These are phyloP conservation scores for Ophiorrhiza pumila DNA, from an alignment of 257 asterid genomes.

Conservation along the genomic window DNA sequence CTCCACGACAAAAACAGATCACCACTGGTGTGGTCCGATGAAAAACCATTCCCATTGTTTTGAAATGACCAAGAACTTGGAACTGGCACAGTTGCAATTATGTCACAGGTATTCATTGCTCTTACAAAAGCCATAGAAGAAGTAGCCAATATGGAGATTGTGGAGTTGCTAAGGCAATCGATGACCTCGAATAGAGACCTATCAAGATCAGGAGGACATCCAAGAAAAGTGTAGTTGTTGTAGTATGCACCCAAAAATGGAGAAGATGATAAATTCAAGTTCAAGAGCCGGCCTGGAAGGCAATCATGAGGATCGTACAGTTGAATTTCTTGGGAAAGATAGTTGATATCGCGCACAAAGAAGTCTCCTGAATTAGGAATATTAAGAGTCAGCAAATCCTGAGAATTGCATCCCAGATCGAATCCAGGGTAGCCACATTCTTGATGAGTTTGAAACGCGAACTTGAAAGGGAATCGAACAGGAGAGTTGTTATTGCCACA, in stretches of 20 bases:
- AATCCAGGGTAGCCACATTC: too few relatives aligned
- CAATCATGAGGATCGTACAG: constrained; percentile 52
- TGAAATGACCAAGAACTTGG: constrained; percentile 37
- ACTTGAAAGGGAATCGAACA: too few relatives aligned
- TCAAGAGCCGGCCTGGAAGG: constrained; percentile 48
- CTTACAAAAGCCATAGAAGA: constrained; percentile 24
- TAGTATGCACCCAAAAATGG: constrained; percentile 39
- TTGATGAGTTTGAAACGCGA: too few relatives aligned
- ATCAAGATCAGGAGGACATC: constrained; percentile 39
- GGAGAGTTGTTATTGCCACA: too few relatives aligned
- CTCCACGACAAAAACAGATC: constrained; percentile 48
- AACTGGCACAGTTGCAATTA: constrained; percentile 29
- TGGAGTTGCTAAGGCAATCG: constrained; percentile 59
- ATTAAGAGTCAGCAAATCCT: too few relatives aligned
- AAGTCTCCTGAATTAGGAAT: constrained; percentile 50
- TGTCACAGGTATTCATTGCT: constrained; percentile 37
- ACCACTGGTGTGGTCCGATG: constrained; percentile 8
- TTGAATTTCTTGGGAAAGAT: constrained; percentile 43
- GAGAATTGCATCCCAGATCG: too few relatives aligned
- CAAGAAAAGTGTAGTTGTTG: constrained; percentile 47
- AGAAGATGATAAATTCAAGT: constrained; percentile 46
- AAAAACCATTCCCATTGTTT: constrained; percentile 13
- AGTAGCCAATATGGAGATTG: constrained; percentile 41
- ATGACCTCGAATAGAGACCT: constrained; percentile 24
- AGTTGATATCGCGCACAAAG: constrained; percentile 44